These are phyloP conservation scores for Anaeromyces robustus DNA, from an alignment of 192 early-diverging fungal species.

Conservation along the genomic window DNA sequence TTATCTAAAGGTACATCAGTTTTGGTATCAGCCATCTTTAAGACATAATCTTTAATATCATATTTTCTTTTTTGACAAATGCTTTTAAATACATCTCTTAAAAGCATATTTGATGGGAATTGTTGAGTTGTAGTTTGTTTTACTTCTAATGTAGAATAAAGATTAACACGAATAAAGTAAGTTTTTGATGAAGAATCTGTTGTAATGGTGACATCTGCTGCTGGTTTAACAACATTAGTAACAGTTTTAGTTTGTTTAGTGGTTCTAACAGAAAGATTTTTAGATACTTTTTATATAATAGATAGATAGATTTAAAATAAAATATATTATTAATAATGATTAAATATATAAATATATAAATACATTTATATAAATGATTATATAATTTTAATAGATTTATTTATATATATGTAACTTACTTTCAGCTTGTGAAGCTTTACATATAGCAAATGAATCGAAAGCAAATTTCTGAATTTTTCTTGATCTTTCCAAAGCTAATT, in stretches of 20 bases:
- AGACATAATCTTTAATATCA: slow-evolving; percentile 65
- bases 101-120: slow-evolving; percentile 47
- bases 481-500: slow-evolving; percentile 80
- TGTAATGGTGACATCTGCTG: slow-evolving; percentile 7
- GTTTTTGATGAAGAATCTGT: not conserved
- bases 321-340: no score
- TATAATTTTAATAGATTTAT: slow-evolving; percentile 1
- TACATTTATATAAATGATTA: no score
- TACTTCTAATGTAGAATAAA: slow-evolving; percentile 59
- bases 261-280: not conserved
- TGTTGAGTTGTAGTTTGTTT: slow-evolving; percentile 82
- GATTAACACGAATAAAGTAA: slow-evolving; percentile 17
- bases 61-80: slow-evolving; percentile 83
- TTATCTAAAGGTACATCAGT: slow-evolving; percentile 64
- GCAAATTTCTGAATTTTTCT: slow-evolving; percentile 69
- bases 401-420: slow-evolving; percentile 13
- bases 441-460: slow-evolving; percentile 85
- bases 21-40: slow-evolving; percentile 63
- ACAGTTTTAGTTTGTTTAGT: slow-evolving; percentile 9
- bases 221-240: slow-evolving; percentile 1
- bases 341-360: no score
- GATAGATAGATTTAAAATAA: not conserved
- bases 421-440: slow-evolving; percentile 58
- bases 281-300: not conserved
- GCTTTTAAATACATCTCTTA: slow-evolving; percentile 62